Evolutionary conservation across 441 rosid genomes (phyloP).

Genomic region (Manihot esculenta): DNA sequence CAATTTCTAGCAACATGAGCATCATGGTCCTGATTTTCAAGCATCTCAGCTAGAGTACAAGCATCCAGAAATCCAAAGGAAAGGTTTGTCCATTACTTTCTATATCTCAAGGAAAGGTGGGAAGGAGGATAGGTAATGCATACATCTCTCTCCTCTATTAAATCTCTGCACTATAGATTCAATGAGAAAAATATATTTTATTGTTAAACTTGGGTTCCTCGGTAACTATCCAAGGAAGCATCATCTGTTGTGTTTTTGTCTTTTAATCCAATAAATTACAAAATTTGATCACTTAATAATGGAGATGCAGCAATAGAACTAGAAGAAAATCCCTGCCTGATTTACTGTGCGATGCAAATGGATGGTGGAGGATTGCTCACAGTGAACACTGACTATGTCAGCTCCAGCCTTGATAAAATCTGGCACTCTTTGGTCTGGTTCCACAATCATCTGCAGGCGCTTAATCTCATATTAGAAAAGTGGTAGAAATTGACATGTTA

Average conservation of each 20-base stretch:
- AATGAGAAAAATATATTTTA: not conserved
- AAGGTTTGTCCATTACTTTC: too few relatives aligned
- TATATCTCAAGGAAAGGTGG: not conserved
- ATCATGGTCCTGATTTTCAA: not conserved
- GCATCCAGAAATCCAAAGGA: too few relatives aligned
- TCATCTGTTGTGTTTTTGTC: not conserved
- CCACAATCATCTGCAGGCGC: conserved; percentile 82
- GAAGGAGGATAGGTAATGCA: not conserved
- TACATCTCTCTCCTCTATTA: not conserved
- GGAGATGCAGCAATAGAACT: conserved; percentile 2
- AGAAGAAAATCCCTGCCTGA: conserved; percentile 45
- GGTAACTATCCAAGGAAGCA: not conserved
- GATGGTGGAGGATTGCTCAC: conserved; percentile 87
- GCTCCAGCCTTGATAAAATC: conserved; percentile 98
- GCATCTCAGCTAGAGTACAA: too few relatives aligned
- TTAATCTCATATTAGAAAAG: conserved; percentile 26
- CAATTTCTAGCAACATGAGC: conserved; percentile 2
- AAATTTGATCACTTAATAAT: not conserved
- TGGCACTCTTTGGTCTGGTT: conserved; percentile 86
- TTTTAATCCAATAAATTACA: conserved; percentile 1
- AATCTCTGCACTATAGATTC: not conserved
- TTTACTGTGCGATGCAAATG: conserved; percentile 80
- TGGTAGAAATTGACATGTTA: not conserved
- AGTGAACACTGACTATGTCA: conserved; percentile 90
- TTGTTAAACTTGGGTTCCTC: not conserved